Conservation (phyloP, 257 asterid genomes). For the Apocynum venetum region DNA sequence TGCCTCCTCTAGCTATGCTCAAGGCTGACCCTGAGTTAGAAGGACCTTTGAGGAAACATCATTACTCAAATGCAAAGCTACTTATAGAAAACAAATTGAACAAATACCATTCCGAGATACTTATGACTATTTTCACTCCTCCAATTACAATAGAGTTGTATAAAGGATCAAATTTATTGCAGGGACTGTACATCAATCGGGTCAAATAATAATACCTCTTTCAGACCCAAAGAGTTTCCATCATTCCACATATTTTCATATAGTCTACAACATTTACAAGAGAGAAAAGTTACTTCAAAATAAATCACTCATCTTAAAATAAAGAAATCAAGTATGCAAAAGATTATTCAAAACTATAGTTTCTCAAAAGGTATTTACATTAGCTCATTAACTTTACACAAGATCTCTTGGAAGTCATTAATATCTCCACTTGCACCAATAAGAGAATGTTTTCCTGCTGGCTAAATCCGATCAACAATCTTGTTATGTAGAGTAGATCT, state of each 20-base stretch:
- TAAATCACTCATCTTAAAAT: not conserved
- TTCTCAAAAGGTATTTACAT: slow-evolving; percentile 39
- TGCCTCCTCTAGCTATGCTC: too few species aligned
- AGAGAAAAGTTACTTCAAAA: slow-evolving; percentile 2
- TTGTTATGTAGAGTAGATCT: slow-evolving; percentile 96
- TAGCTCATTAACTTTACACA: slow-evolving; percentile 78
- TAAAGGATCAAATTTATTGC: slow-evolving; percentile 91
- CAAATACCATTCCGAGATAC: slow-evolving; percentile 79
- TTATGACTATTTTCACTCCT: slow-evolving; percentile 93
- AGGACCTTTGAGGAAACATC: slow-evolving; percentile 5
- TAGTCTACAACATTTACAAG: slow-evolving; percentile 48
- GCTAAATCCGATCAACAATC: slow-evolving; percentile 80
- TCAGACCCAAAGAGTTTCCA: slow-evolving; percentile 95
- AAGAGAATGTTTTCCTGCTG: slow-evolving; percentile 91
- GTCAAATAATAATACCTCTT: slow-evolving; percentile 85
- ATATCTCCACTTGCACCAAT: slow-evolving; percentile 97
- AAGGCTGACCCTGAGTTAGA: not conserved
- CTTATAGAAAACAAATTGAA: not conserved
- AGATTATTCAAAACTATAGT: not conserved
- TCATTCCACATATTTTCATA: slow-evolving; percentile 96
- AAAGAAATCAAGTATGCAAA: not conserved
- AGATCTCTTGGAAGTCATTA: slow-evolving; percentile 94
- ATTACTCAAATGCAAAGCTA: not conserved
- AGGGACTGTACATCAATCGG: slow-evolving; percentile 88
- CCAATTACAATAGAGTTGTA: slow-evolving; percentile 95